Conservation (phyloP, 1,139 yeast species). For the Kurtzmaniella quercitrusa region DNA sequence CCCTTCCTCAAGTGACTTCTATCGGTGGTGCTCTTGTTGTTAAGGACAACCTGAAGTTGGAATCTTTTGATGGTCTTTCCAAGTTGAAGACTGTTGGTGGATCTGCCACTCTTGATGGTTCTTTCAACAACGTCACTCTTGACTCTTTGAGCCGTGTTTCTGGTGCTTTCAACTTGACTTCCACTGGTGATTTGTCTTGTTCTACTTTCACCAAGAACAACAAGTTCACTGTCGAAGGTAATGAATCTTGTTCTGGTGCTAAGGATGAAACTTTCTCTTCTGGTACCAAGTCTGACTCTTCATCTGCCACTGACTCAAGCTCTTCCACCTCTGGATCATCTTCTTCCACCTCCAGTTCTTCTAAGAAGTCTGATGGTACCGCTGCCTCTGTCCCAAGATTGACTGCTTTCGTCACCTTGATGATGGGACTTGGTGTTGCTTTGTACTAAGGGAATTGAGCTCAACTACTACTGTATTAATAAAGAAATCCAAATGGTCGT, state of each 20-base stretch:
- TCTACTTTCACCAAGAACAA: conserved; percentile 63
- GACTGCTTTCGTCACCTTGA: conserved; percentile 51
- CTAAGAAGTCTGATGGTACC: conserved; percentile 25
- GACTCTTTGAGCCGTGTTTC: conserved; percentile 68
- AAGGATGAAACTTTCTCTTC: conserved; percentile 52
- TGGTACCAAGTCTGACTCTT: conserved; percentile 41
- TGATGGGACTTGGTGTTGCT: conserved; percentile 62
- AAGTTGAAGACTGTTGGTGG: conserved; percentile 74
- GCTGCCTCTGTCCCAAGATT: conserved; percentile 31
- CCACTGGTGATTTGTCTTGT: conserved; percentile 78
- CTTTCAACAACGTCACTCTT: conserved; percentile 75
- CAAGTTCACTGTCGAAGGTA: conserved; percentile 85
- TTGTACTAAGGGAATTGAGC: conserved; percentile 40
- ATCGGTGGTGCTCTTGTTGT: conserved; percentile 88
- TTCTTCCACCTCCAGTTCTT: conserved; percentile 18
- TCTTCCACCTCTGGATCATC: conserved; percentile 20
- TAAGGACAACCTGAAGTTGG: conserved; percentile 75
- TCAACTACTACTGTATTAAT: background rate
- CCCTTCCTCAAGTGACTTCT: conserved; percentile 64
- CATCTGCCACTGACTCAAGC: conserved; percentile 34
- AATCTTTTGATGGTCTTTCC: conserved; percentile 67
- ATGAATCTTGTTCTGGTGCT: conserved; percentile 76
- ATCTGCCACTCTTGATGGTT: conserved; percentile 78
- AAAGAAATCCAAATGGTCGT: background rate
- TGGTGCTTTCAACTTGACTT: conserved; percentile 87